Percentiles rank a stretch among this genome's conserved stretches.
phyloP scores from a whole-genome alignment of 805 yeast species.

The Jamesozyma gamospora region DNA sequence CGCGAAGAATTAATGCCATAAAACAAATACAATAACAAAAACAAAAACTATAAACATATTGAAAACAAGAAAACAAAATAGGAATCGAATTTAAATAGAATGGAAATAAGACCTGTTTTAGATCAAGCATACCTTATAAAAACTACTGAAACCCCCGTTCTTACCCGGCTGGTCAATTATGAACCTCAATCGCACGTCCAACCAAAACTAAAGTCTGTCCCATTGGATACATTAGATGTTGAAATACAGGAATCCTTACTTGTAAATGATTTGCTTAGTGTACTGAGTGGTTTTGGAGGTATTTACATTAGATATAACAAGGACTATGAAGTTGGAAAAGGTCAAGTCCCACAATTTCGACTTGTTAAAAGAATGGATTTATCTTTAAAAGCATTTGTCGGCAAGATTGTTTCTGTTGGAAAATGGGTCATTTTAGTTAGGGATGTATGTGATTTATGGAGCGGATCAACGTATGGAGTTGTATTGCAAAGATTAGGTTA shows the following conservation, averaged over 20 bases:
- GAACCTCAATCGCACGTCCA: constrained; percentile 28
- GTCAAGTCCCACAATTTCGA: constrained; percentile 52
- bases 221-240: constrained; percentile 33
- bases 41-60: neutral
- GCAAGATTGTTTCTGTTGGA: constrained; percentile 51
- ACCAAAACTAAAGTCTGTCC: constrained; percentile 33
- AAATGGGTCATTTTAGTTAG: constrained; percentile 49
- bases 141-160: constrained; percentile 2
- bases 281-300: constrained; percentile 70
- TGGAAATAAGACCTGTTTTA: constrained; percentile 20
- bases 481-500: constrained; percentile 65
- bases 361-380: constrained; percentile 65
- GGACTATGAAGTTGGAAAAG: constrained; percentile 39
- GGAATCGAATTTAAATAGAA: neutral
- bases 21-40: neutral
- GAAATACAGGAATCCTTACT: constrained; percentile 65
- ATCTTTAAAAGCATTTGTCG: constrained; percentile 59
- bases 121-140: constrained; percentile 18
- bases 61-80: neutral
- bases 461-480: constrained; percentile 49
- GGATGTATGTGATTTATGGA: constrained; percentile 52
- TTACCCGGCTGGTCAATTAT: constrained; percentile 25
- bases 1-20: too few relatives aligned
- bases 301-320: constrained; percentile 60
- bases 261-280: constrained; percentile 56